Base-by-base conservation (phyloP, 345 rosid species). In the Cardiospermum halicacabum region DNA sequence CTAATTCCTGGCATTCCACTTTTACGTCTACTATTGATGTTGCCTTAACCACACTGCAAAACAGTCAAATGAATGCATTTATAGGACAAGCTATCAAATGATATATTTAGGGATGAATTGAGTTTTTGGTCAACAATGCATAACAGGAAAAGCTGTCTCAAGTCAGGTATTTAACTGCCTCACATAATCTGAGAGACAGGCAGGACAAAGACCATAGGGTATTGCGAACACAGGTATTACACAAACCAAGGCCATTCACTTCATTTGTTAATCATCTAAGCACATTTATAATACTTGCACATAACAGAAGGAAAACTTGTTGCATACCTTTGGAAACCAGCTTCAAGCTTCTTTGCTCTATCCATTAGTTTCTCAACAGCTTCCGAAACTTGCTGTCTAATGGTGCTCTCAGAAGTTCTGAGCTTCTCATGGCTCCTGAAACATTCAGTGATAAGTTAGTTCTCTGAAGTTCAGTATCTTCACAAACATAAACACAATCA, bases 1-100 rank as follows among this genome's bases (percentile, higher is more conserved):
- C 97, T 75, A 87, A 45, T 53, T 91, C 97, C 68, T 83, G 87
- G 40, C 77, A 81, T 79, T 91, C 97, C 68, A 83, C 69, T 74
- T 75, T 77, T 70, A 91, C 37, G 70, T 88, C 91, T 28, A 75
- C 55, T 26, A 84, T 61, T 25, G 84, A 78, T 53, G 76, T 56
- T 26, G 70, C 59, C 65, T 77, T 88, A 53, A 81, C 86, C 88
- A 85, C 66, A 69, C 95, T 91, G 86, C 81, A 80, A n/a, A n/a
- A n/a, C 40, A 32, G 56, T 58, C 25, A 53, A 48, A 58, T 31
- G 16, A 21, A 54, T 54, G 26, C 21, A 39, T 37, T 16, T 60
- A 64, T 39, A 63, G 64, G 49, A 45, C 49, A 54, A 11, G 31
- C 19, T 22, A 64, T 28, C 22, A 2, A 24, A 27, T 7, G 7